A percentile compares a stretch with the other conserved stretches of the same genome.
Evolutionary conservation across 768 basidiomycete species (phyloP).

Genomic region (Serendipita sp.): DNA sequence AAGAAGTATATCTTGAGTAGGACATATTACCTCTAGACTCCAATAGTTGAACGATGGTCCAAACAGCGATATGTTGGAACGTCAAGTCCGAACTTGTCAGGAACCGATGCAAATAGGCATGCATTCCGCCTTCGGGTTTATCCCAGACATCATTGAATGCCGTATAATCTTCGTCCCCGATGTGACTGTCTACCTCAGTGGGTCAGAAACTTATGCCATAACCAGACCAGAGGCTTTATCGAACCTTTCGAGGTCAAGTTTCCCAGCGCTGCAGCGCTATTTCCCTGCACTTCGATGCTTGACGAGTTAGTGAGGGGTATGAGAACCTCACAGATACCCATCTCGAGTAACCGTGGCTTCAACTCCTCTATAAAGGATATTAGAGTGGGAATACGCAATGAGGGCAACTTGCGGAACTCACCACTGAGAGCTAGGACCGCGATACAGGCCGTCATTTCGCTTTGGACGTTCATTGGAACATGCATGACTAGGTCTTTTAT

Average conservation of each 20-base stretch:
- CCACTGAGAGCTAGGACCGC: conserved; percentile 92
- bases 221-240: conserved; percentile 9
- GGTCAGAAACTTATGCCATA: not conserved
- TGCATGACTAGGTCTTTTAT: conserved; percentile 94
- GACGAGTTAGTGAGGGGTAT: conserved; percentile 93
- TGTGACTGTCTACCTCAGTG: conserved; percentile 13
- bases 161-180: conserved; percentile 51
- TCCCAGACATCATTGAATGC: conserved; percentile 98
- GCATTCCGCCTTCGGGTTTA: conserved; percentile 93
- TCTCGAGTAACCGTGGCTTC: conserved; percentile 90
- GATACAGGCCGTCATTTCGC: conserved; percentile 98
- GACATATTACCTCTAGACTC: conserved; percentile 66
- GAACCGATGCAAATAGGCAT: conserved; percentile 87
- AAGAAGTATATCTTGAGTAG: not conserved
- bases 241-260: conserved; percentile 93
- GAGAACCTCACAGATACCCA: conserved; percentile 95
- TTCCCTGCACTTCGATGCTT: conserved; percentile 96
- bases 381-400: not conserved
- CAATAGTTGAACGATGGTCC: conserved; percentile 95
- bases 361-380: conserved; percentile 55
- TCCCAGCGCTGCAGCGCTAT: conserved; percentile 92
- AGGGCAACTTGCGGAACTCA: conserved; percentile 24
- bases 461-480: conserved; percentile 93
- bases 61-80: conserved; percentile 99
- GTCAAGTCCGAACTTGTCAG: conserved; percentile 85